Percentiles rank a stretch among this genome's conserved stretches.
phyloP scores from a whole-genome alignment of 208 protist genomes.

The Jaenimonas drosophilae region DNA sequence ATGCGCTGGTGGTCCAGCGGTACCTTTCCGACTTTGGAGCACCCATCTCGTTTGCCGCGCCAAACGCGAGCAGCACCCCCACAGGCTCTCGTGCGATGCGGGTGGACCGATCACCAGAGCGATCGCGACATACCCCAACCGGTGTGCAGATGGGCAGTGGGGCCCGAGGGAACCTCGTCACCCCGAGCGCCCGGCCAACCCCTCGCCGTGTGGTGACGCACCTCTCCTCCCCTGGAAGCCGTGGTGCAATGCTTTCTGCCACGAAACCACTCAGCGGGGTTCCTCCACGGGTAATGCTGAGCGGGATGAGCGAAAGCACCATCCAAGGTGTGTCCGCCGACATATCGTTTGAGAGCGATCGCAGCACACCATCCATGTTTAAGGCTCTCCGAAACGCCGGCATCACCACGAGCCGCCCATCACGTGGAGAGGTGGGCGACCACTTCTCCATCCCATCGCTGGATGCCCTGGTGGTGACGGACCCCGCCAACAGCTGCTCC shows the following conservation, averaged over 20 bases:
- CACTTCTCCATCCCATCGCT: too few species aligned
- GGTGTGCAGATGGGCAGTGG: background rate
- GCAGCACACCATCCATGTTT: too few species aligned
- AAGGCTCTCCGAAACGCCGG: too few species aligned
- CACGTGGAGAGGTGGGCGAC: too few species aligned
- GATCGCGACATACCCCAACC: background rate
- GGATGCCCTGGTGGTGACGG: too few species aligned
- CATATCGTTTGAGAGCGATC: conserved; percentile 26
- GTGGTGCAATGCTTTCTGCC: background rate
- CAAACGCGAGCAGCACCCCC: too few species aligned
- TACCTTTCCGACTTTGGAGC: conserved; percentile 13
- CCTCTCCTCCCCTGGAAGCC: conserved; percentile 22
- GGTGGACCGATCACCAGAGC: background rate
- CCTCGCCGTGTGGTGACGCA: conserved; percentile 50
- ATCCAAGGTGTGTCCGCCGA: conserved; percentile 28
- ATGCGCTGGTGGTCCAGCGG: conserved; percentile 21
- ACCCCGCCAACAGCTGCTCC: conserved; percentile 33
- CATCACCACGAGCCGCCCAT: too few species aligned
- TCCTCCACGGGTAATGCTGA: conserved; percentile 25
- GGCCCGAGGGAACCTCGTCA: conserved; percentile 2
- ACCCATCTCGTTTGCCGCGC: background rate
- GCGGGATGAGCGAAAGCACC: conserved; percentile 26
- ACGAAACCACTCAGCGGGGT: conserved; percentile 1
- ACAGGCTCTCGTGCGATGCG: too few species aligned
- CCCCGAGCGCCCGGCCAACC: conserved; percentile 65